phyloP scores from a whole-genome alignment of 2,329 filamentous ascomycete species.

The Talaromyces sp. region DNA sequence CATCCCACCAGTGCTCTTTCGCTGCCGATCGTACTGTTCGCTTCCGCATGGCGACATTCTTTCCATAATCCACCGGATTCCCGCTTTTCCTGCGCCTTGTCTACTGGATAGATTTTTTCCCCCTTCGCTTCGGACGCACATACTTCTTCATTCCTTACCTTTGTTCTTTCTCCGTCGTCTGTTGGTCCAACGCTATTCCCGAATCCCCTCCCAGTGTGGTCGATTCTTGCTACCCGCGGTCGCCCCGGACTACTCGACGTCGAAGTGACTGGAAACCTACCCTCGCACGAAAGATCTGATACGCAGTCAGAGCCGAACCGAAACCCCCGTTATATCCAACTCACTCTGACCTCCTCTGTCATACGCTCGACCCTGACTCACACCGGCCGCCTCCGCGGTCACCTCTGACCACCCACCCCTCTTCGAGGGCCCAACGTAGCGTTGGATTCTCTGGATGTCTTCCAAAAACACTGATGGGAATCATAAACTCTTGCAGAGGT shows the following conservation, averaged over 20 bases:
- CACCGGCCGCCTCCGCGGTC: constrained; percentile 9
- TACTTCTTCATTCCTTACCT: background rate
- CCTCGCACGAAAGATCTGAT: background rate
- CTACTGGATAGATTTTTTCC: constrained; percentile 12
- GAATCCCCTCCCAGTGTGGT: background rate
- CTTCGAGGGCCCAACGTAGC: constrained; percentile 24
- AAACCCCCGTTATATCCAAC: background rate
- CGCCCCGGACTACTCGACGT: background rate
- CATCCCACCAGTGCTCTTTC: constrained; percentile 6
- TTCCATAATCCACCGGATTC: background rate
- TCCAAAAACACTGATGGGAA: constrained; percentile 37
- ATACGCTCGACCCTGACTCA: constrained; percentile 1
- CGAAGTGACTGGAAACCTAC: background rate
- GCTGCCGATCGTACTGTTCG: constrained; percentile 7
- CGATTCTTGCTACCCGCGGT: background rate
- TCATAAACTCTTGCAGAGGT: constrained; percentile 31
- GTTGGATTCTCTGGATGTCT: constrained; percentile 37
- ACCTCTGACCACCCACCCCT: constrained; percentile 9
- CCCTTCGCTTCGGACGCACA: constrained; percentile 6
- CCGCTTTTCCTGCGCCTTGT: constrained; percentile 3
- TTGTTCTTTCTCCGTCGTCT: background rate
- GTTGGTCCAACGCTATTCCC: constrained; percentile 1
- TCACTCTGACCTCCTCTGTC: background rate
- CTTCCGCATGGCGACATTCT: constrained; percentile 4
- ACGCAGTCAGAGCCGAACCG: background rate